A percentile compares a stretch with the other conserved stretches of the same genome.
Evolutionary conservation across 2,329 filamentous ascomycete genomes (phyloP).

Genomic region (Fonsecaea erecta): DNA sequence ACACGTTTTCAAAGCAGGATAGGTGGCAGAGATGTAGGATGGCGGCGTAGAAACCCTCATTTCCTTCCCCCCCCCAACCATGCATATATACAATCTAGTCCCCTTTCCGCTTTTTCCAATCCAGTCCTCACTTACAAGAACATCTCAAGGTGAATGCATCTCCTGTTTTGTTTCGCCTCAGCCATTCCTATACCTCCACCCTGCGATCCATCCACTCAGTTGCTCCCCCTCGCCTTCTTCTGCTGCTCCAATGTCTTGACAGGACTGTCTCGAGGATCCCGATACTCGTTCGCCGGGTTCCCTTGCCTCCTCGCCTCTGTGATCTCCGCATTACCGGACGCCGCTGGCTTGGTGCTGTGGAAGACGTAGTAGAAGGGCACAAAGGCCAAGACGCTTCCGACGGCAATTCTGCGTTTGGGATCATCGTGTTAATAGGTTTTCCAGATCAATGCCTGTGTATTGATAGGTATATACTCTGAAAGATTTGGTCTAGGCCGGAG

Average conservation of each 20-base stretch:
- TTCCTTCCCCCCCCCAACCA: too few relatives aligned
- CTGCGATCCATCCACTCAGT: background rate
- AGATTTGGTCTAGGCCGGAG: background rate
- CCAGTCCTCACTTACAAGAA: too few relatives aligned
- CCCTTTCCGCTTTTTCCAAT: background rate
- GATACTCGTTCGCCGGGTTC: slow-evolving; percentile 15
- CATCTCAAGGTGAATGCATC: too few relatives aligned
- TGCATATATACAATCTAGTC: background rate
- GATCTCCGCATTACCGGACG: slow-evolving; percentile 18
- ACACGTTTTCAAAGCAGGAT: too few relatives aligned
- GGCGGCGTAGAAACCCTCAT: too few relatives aligned
- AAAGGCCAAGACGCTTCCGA: slow-evolving; percentile 3
- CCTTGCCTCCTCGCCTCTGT: slow-evolving; percentile 10
- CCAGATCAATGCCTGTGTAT: background rate
- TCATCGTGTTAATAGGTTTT: background rate
- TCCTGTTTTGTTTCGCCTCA: too few relatives aligned
- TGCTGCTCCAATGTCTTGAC: slow-evolving; percentile 32
- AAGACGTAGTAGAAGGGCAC: slow-evolving; percentile 31
- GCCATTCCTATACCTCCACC: background rate
- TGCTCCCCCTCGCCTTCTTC: slow-evolving; percentile 22
- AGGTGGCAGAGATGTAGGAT: too few relatives aligned
- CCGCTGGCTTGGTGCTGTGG: slow-evolving; percentile 24
- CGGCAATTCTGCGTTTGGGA: background rate
- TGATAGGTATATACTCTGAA: background rate
- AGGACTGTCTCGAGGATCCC: slow-evolving; percentile 29